Evolutionary conservation across 768 basidiomycete genomes (phyloP).

Genomic region (Paxillus ammoniavirescens): DNA sequence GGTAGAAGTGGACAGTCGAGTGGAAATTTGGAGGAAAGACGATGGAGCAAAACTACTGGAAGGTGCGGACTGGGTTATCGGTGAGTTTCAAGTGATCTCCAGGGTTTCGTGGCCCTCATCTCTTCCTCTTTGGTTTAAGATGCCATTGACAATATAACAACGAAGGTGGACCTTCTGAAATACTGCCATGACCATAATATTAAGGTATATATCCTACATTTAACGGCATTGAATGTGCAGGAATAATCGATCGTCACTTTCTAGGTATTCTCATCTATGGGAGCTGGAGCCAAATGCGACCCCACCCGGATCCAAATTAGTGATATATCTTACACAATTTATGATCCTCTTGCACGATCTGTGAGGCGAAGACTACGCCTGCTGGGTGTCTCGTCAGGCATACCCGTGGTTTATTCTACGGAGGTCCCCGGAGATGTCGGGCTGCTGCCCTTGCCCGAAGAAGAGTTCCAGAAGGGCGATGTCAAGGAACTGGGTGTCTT

Average conservation of each 20-base stretch:
- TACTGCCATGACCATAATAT: slow-evolving; percentile 80
- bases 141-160: slow-evolving; percentile 96
- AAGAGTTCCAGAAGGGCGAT: slow-evolving; percentile 86
- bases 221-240: background rate
- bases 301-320: slow-evolving; percentile 94
- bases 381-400: slow-evolving; percentile 59
- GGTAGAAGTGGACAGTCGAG: slow-evolving; percentile 79
- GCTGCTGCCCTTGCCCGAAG: slow-evolving; percentile 85
- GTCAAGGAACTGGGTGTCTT: slow-evolving; percentile 89
- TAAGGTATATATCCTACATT: slow-evolving; percentile 50
- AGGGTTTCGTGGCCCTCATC: slow-evolving; percentile 5
- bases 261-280: slow-evolving; percentile 96
- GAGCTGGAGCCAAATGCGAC: slow-evolving; percentile 91
- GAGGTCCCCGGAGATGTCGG: slow-evolving; percentile 89
- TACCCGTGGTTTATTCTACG: slow-evolving; percentile 93
- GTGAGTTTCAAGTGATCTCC: slow-evolving; percentile 37
- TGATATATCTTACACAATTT: slow-evolving; percentile 89
- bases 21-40: slow-evolving; percentile 87
- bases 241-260: background rate
- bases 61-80: slow-evolving; percentile 93
- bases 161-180: slow-evolving; percentile 91
- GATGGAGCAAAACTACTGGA: slow-evolving; percentile 71
- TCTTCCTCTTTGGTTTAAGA: slow-evolving; percentile 43
- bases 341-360: slow-evolving; percentile 92
- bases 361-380: slow-evolving; percentile 76